Base-by-base conservation (phyloP, 495 filamentous ascomycete species). In the Podospora appendiculata region DNA sequence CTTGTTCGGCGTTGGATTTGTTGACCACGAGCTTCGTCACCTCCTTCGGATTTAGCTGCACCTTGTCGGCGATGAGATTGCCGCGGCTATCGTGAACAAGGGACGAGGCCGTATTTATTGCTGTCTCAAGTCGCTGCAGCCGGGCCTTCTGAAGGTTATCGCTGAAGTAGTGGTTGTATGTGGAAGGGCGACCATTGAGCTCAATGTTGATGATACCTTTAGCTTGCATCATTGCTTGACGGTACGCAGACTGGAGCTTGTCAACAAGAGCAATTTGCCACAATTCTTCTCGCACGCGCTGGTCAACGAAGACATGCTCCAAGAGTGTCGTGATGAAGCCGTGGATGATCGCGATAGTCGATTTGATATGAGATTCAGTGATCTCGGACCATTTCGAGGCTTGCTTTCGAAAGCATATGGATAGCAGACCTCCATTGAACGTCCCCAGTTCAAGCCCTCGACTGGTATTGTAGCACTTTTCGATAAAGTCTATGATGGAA, bases 81-180 rank as follows among this genome's bases (percentile, higher is more conserved):
- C 25, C 5, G 25, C 5, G 5, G 5, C 5, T 25, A 25, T 25
- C 25, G 25, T 25, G 25, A 32, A 58, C 33, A 1, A 50, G 51
- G 1, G 16, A 8, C 17, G 53, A 32, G 43, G 32, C n/a, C 35
- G 6, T 8, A 25, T 5, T 45, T 8, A 70, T 52, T 6, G 19
- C 55, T 10, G 52, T 45, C 32, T 57, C 51, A 33, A 70, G 36
- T n/a, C 60, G 59, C n/a, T 48, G n/a, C 32, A 61, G 38, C 35
- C 64, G 57, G 32, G 54, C 35, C 52, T 71, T 71, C 47, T 79
- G 61, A 0, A 84, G 58, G 35, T 70, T 73, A 3, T 73, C 68
- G 45, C 68, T 77, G 53, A 85, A 76, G 47, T 75, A 77, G 47
- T 79, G 76, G 51, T 82, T 79, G 9, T 71, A 54, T 0, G 82